Evolutionary conservation across 257 asterid species (phyloP), one percentile per base, ranked within the genome.

Genomic region (Penstemon davidsonii): DNA sequence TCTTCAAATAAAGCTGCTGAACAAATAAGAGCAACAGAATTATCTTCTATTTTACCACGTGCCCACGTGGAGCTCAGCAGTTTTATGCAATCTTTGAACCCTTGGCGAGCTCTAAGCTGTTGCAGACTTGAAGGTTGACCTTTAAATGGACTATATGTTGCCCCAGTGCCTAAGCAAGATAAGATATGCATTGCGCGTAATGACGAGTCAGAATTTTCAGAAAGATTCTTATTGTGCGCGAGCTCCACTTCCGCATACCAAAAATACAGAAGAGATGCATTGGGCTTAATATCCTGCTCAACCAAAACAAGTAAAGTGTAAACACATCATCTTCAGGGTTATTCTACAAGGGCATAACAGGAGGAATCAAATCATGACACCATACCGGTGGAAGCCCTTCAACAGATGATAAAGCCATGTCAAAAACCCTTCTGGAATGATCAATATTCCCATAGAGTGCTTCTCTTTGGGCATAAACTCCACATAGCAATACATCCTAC

Each of bases 231-330:
- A 25, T 25, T 60, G 41, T 83, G 78, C 37, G 82, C 82, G 66
- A 87, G 82, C 85, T 94, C 99, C 85, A 79, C 73, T 79, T 94
- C 91, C 18, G 99, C 92, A 74, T 94, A 94, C 97, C 99, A 94
- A 53, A 88, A 82, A 78, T 94, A 82, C 80, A 94, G 78, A 64
- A 93, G 91, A 76, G 88, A 78, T 44, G 87, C 88, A 60, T 72
- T 81, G 49, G 84, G 76, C 73, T 64, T 88, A 75, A 66, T 57
- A 65, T 84, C 92, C 99, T 90, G 87, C 66, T 67, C 57, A 63
- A 13, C 50, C 62, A 73, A 70, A 59, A 69, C 50, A 49, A 70
- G 70, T 45, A 50, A 66, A 39, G 52, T 18, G 52, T 8, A 76
- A 15, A 69, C 63, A 55, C 4, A 11, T 73, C 64, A 68, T 40